Percentiles rank a stretch among this genome's conserved stretches.
Conservation (phyloP, 176 grass and related monocot genomes). For the Rhynchospora breviuscula region DNA sequence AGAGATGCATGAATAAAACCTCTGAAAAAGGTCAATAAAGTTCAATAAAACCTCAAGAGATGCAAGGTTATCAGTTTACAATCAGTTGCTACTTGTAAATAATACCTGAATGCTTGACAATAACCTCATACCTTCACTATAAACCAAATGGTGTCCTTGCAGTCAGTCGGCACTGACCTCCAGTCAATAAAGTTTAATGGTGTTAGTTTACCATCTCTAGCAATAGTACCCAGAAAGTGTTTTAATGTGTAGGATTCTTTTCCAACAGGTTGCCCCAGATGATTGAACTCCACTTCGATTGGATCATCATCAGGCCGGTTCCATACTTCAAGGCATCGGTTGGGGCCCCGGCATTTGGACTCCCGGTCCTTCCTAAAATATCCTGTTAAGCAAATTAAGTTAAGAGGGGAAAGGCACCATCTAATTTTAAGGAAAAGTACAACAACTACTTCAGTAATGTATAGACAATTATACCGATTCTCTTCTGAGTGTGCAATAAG, state of each 20-base stretch:
- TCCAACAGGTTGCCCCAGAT: constrained; percentile 36
- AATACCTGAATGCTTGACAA: neutral
- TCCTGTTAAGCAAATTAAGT: constrained; percentile 1
- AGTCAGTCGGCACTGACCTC: constrained; percentile 34
- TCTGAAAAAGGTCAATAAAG: neutral
- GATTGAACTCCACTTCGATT: constrained; percentile 35
- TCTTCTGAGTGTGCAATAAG: neutral
- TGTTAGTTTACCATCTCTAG: constrained; percentile 42
- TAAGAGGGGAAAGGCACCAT: neutral
- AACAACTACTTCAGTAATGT: neutral
- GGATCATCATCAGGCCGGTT: constrained; percentile 33
- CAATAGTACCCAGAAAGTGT: constrained; percentile 36
- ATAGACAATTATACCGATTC: neutral
- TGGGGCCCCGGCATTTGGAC: constrained; percentile 20
- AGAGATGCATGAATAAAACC: neutral
- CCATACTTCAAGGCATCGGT: constrained; percentile 38
- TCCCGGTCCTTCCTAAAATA: constrained; percentile 12
- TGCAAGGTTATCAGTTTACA: neutral
- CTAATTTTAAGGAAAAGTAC: neutral
- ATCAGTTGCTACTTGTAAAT: neutral
- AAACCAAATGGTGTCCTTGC: constrained; percentile 40
- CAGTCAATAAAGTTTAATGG: constrained; percentile 33
- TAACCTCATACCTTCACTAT: constrained; percentile 31
- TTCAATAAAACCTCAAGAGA: neutral
- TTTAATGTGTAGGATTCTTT: constrained; percentile 27